Base-by-base conservation (phyloP, 768 basidiomycete species). In the Cystofilobasidium macerans region DNA sequence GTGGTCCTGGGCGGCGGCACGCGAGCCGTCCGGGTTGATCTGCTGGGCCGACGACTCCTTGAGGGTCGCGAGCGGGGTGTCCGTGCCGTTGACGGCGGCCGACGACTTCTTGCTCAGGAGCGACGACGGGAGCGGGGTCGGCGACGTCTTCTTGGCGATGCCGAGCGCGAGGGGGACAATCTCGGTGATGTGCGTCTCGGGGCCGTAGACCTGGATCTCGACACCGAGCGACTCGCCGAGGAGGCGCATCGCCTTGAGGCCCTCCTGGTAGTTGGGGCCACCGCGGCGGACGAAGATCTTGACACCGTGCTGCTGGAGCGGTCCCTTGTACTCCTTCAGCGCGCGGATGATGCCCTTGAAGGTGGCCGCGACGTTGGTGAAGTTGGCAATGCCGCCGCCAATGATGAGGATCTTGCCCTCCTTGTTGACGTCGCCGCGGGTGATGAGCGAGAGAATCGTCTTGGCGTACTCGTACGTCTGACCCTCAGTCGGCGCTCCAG, bases 281-380 rank as follows among this genome's bases (percentile, higher is more conserved):
- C 93, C 94, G 75, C 94, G 91, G 73, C 94, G 89, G 57, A 98
- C 92, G 74, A 88, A 99, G 78, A 98, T 97, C 78, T 85, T 86
- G 78, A 97, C 93, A 64, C 84, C 79, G 79, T 90, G 86, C 57
- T 81, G 79, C 73, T 89, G 86, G 70, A 98, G 83, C 62, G 84
- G 85, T 51, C 82, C 79, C 81, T 91, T 91, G 83, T 82, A 91
- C 78, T 92, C 88, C 81, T 94, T 87, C 71, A 99, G 82, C 22
- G 95, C 93, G 53, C 85, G 88, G 78, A 99, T 99, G 82, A 98
- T 99, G 69, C 94, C 94, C 82, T 98, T 97, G 87, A 99, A 99
- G 68, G 94, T 98, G 13, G 94, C 87, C 38, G 93, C 95, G 71
- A 98, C 93, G 76, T 99, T 97, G 76, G 92, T 97, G 80, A 99